A percentile compares a stretch with the other conserved stretches of the same genome.
Conservation (phyloP, 345 rosid genomes). For the Xanthoceras sorbifolium region DNA sequence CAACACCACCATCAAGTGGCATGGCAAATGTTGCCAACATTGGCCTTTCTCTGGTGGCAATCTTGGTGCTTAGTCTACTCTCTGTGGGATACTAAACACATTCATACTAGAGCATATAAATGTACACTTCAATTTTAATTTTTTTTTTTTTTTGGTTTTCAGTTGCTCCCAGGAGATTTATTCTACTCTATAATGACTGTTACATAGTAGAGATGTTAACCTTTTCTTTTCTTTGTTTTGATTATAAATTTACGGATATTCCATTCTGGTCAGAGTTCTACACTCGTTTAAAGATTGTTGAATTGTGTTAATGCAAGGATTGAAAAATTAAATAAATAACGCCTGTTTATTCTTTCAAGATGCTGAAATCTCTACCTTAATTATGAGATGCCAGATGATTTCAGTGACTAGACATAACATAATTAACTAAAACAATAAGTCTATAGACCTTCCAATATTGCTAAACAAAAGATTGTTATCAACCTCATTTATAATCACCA, state of each 20-base stretch:
- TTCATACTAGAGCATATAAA: not conserved
- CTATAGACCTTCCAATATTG: not conserved
- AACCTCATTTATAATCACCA: not conserved
- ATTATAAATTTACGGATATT: too few relatives aligned
- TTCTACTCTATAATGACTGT: not conserved
- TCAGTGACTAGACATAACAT: not conserved
- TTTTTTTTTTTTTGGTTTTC: not conserved
- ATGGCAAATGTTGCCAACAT: constrained; percentile 29
- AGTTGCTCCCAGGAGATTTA: not conserved
- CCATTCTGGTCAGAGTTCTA: too few relatives aligned
- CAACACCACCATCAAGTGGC: constrained; percentile 33
- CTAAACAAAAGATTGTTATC: not conserved
- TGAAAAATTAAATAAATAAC: too few relatives aligned
- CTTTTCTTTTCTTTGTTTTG: too few relatives aligned
- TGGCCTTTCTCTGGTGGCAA: constrained; percentile 38
- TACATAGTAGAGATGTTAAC: not conserved
- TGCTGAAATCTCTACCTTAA: too few relatives aligned
- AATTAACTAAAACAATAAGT: not conserved
- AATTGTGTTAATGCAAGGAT: not conserved
- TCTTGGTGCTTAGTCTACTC: constrained; percentile 34
- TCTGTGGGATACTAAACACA: constrained; percentile 16
- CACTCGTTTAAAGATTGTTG: too few relatives aligned
- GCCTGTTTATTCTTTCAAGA: too few relatives aligned
- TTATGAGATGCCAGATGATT: not conserved
- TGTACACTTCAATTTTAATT: not conserved